Conservation (phyloP, 2,329 filamentous ascomycete species). For the Phyllachora maydis region DNA sequence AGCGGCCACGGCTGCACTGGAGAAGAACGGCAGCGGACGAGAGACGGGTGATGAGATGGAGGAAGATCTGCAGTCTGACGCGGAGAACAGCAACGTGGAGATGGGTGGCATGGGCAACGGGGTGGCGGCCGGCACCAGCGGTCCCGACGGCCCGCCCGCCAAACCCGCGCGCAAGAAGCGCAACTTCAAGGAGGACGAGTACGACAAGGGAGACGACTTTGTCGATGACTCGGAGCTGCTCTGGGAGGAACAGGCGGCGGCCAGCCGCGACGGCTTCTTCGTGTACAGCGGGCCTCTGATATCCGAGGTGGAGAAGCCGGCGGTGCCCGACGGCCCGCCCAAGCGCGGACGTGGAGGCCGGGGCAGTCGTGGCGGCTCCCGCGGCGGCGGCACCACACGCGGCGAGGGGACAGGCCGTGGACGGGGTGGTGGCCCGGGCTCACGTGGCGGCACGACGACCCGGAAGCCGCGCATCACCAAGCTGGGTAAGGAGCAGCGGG, state of each 20-base stretch:
- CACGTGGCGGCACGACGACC: conserved; percentile 51
- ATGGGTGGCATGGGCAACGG: conserved; percentile 49
- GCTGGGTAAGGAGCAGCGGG: conserved; percentile 61
- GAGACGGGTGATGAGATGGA: conserved; percentile 71
- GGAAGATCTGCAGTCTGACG: conserved; percentile 47
- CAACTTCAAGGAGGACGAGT: conserved; percentile 63
- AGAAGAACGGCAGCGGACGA: conserved; percentile 47
- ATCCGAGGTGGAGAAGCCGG: conserved; percentile 62
- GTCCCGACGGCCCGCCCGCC: conserved; percentile 35
- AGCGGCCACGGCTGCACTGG: conserved; percentile 68
- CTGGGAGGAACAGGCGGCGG: conserved; percentile 89
- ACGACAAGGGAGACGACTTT: conserved; percentile 67
- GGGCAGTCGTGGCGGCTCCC: conserved; percentile 21
- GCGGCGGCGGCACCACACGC: conserved; percentile 29
- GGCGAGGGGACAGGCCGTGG: conserved; percentile 42
- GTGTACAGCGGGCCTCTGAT: conserved; percentile 89
- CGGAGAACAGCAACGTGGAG: conserved; percentile 73
- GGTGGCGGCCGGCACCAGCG: conserved; percentile 27
- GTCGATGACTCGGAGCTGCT: conserved; percentile 85
- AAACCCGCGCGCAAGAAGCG: conserved; percentile 59
- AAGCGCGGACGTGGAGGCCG: conserved; percentile 40
- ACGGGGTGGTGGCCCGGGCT: conserved; percentile 37
- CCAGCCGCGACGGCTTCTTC: conserved; percentile 91
- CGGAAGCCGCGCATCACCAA: conserved; percentile 77
- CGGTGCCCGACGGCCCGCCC: conserved; percentile 42